Evolutionary conservation across 768 basidiomycete genomes (phyloP), one percentile per base, ranked within the genome.

Genomic region (Termitomyces heimii): DNA sequence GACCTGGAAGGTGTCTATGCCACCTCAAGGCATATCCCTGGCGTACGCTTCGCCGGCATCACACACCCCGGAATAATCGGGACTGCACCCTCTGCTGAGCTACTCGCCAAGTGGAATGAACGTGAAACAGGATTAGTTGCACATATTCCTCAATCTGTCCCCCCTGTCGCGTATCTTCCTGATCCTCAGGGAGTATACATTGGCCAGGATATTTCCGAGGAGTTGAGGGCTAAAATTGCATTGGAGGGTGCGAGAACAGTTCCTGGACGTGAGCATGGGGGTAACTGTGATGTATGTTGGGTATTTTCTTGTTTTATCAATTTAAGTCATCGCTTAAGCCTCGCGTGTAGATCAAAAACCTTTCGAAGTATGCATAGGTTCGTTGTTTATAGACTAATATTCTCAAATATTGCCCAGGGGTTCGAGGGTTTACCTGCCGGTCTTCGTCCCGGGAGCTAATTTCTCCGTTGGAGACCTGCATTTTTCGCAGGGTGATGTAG

Each of bases 231-330:
- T 59, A 85, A 80, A 74, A 82, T 92, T 55, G 73, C 74, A 12
- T 66, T 63, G 31, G 87, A 92, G 60, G 89, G 89, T 22, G 88
- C 88, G 39, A 75, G 89, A 59, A 90, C 89, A 0, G 75, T 88
- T 43, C 89, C 89, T 7, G 86, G 85, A 14, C 68, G 89, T n/a
- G 88, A 92, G 66, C 87, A 90, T 67, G 88, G 89, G 18, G 89
- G 89, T 29, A 88, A 88, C 58, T 88, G 86, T 64, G 86, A 88
- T 70, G 86, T 81, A 63, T 56, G 76, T 75, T 46, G 3, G 39
- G 37, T 39, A 6, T 48, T 22, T 54, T 37, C 1, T 4, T 28
- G 8, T 32, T 12, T 6, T 22, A 18, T 5, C 6, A 37, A n/a
- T n/a, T 31, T 8, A 40, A 37, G 14, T n/a, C 16, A n/a, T 31